Conservation (phyloP, 2,329 filamentous ascomycete genomes). For the Colletotrichum sp. region DNA sequence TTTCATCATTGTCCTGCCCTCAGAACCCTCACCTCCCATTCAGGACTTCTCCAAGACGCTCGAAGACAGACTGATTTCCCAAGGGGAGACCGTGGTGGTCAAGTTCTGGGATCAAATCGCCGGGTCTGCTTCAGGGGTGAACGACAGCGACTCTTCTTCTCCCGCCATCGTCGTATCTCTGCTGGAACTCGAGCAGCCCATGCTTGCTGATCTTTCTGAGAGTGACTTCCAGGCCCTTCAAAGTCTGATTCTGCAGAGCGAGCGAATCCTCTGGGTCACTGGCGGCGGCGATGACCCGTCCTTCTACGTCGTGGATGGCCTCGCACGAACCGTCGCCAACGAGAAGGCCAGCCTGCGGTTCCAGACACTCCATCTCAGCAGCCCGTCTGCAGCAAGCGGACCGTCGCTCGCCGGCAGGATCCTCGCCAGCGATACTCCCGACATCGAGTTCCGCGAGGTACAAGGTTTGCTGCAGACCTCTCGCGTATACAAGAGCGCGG, state of each 20-base stretch:
- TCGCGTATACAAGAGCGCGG: conserved; percentile 30
- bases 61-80: not conserved
- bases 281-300: not conserved
- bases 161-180: not conserved
- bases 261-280: conserved; percentile 7
- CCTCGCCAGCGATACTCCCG: not conserved
- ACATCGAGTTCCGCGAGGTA: not conserved
- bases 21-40: not conserved
- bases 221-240: not conserved
- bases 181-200: not conserved
- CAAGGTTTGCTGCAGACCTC: not conserved
- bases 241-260: not conserved
- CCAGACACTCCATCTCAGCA: conserved; percentile 4
- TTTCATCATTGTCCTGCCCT: not conserved
- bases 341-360: not conserved
- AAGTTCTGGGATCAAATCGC: not conserved
- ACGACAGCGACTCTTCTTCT: not conserved
- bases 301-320: not conserved
- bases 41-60: not conserved
- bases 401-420: not conserved
- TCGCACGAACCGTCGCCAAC: not conserved
- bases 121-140: not conserved
- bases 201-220: not conserved
- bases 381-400: not conserved
- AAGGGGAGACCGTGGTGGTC: not conserved